Base-by-base conservation (phyloP, 139 green algal species). In the Chloropicon primus region DNA sequence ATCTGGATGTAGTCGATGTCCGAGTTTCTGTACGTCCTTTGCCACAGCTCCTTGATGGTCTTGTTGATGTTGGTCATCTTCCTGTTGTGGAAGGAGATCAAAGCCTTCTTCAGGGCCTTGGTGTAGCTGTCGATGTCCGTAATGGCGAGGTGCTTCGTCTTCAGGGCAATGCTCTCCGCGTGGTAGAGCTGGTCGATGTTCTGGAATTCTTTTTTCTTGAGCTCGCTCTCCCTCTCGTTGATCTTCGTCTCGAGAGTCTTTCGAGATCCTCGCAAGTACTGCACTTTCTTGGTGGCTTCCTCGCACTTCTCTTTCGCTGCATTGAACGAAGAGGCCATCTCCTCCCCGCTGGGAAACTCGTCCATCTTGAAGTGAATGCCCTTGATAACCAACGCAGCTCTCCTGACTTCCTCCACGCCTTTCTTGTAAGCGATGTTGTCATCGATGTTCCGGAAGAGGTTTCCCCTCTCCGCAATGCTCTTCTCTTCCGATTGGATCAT, bases 41-140 rank as follows among this genome's bases (percentile, higher is more conserved):
- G 94, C 96, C 96, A 99, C 77, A 99, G 87, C 90, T 99, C 96
- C 83, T 95, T 95, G 71, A 99, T 89, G 29, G 93, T 90, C 82
- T 92, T 91, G 87, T 98, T 98, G 86, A 98, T 96, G 79, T 97
- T 93, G 1, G 87, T 79, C 94, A 98, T 98, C 85, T 97, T 97
- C 80, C 75, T 88, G 73, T 90, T 89, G 86, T 99, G 96, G 84
- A 97, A 99, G 2, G 82, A 62, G 80, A 97, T 91, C 85, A 99
- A 85, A 22, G 96, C 95, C 72, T 82, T 87, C 76, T 74, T 27
- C 5, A 84, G 80, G 2, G 23, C 41, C 41, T 62, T 62, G 41
- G 17, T 17, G 41, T 62, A 62, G 10, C 10, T 17, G 41, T 62
- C 41, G 41, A 62, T 62, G 41, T 62, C 41, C 10, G 10, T 17